Percentiles rank a stretch among this genome's conserved stretches.
phyloP scores from a whole-genome alignment of 2,329 filamentous ascomycete species.

The Aspergillus novoparasiticus region DNA sequence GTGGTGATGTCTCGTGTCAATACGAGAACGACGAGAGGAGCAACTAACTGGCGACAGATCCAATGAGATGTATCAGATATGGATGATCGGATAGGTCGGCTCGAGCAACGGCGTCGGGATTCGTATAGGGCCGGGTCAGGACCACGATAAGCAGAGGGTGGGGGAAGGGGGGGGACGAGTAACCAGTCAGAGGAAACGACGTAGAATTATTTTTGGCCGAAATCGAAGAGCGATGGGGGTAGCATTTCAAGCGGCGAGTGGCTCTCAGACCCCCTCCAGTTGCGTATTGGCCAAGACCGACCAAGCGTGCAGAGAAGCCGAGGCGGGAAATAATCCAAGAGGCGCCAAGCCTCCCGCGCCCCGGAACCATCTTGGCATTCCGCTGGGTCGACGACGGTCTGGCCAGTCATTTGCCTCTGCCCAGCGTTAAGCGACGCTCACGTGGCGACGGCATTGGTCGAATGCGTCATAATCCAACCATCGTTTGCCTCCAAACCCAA shows the following conservation, averaged over 20 bases:
- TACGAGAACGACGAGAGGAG: conserved; percentile 9
- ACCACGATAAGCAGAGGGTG: conserved; percentile 1
- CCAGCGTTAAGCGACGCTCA: conserved; percentile 11
- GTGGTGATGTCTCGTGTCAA: background rate
- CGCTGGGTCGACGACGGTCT: conserved; percentile 16
- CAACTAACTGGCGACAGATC: conserved; percentile 9
- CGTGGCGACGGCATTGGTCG: conserved; percentile 13
- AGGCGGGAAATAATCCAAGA: conserved; percentile 15
- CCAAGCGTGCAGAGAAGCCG: conserved; percentile 11
- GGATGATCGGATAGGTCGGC: conserved; percentile 21
- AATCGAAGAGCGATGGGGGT: conserved; percentile 13
- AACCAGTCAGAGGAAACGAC: background rate
- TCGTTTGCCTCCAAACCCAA: conserved; percentile 7
- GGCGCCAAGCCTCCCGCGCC: conserved; percentile 24
- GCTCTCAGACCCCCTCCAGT: conserved; percentile 15
- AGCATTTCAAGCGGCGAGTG: conserved; percentile 16
- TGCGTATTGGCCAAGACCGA: conserved; percentile 18
- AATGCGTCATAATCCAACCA: conserved; percentile 19
- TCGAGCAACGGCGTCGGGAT: background rate
- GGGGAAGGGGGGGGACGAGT: conserved; percentile 3
- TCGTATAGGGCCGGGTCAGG: conserved; percentile 12
- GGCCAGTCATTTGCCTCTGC: conserved; percentile 7
- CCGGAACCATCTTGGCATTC: conserved; percentile 22
- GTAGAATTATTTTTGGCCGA: conserved; percentile 6
- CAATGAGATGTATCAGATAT: conserved; percentile 13